phyloP scores from a whole-genome alignment of 2,329 filamentous ascomycete species.

The Didymella exigua region DNA sequence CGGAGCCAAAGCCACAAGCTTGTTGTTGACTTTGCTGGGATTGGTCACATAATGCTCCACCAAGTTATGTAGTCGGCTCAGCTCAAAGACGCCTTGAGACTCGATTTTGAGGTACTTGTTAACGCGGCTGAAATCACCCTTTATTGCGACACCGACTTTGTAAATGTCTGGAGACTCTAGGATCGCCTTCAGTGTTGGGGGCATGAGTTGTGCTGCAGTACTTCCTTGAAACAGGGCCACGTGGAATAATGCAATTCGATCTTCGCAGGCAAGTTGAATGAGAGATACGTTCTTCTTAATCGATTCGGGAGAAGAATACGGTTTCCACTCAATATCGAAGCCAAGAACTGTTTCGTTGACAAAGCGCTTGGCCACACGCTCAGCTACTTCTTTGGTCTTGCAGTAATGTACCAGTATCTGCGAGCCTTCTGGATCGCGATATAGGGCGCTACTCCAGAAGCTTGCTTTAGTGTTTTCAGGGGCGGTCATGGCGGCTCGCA shows the following conservation, averaged over 20 bases:
- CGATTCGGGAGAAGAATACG: constrained; percentile 42
- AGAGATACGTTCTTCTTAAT: constrained; percentile 84
- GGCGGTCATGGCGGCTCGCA: constrained; percentile 39
- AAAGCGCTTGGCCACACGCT: constrained; percentile 73
- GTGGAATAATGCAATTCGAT: constrained; percentile 81
- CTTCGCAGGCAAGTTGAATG: constrained; percentile 79
- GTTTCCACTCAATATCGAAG: constrained; percentile 88
- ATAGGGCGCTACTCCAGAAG: constrained; percentile 73
- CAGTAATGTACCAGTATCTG: constrained; percentile 79
- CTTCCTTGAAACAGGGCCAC: constrained; percentile 59
- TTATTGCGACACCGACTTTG: constrained; percentile 79
- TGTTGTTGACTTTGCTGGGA: constrained; percentile 57
- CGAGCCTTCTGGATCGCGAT: constrained; percentile 61
- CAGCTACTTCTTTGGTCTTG: constrained; percentile 67
- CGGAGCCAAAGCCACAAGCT: constrained; percentile 68
- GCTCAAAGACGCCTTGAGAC: constrained; percentile 73
- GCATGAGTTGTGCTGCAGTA: constrained; percentile 62
- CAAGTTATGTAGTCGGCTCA: constrained; percentile 83
- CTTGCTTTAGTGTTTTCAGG: constrained; percentile 36
- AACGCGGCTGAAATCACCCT: constrained; percentile 68
- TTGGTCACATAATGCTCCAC: constrained; percentile 62
- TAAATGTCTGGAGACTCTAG: constrained; percentile 72
- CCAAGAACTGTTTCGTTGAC: constrained; percentile 73
- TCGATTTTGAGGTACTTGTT: constrained; percentile 65
- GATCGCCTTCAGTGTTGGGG: constrained; percentile 71